These are phyloP conservation scores for Macrocystidia cucumis DNA, from an alignment of 1,284 basidiomycete species.

Conservation along the genomic window DNA sequence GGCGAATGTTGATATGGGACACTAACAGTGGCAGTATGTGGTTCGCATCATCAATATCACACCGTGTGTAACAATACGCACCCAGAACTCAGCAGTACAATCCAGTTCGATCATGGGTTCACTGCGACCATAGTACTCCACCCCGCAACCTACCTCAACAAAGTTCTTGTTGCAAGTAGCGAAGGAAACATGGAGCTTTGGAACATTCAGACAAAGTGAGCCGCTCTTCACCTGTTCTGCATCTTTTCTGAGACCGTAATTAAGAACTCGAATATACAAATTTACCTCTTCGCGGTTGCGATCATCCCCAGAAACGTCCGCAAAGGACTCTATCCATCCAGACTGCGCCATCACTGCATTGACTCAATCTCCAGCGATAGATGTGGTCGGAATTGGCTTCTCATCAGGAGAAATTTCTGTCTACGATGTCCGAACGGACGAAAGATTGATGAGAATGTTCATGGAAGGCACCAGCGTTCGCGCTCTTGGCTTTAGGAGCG, in stretches of 20 bases:
- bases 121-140: constrained; percentile 83
- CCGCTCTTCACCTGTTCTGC: neutral
- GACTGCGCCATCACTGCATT: constrained; percentile 66
- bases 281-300: constrained; percentile 46
- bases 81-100: constrained; percentile 50
- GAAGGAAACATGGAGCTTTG: constrained; percentile 88
- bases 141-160: constrained; percentile 96
- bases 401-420: constrained; percentile 83
- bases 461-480: constrained; percentile 80
- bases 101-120: constrained; percentile 76
- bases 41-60: too few relatives aligned
- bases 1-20: constrained; percentile 80
- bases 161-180: constrained; percentile 80
- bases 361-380: constrained; percentile 91
- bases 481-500: constrained; percentile 82
- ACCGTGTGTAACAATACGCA: constrained; percentile 4
- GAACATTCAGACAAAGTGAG: constrained; percentile 84
- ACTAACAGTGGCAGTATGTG: constrained; percentile 47
- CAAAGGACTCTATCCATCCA: constrained; percentile 32
- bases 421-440: constrained; percentile 87
- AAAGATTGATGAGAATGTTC: constrained; percentile 80
- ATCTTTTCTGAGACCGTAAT: constrained; percentile 6
- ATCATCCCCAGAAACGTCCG: constrained; percentile 24
- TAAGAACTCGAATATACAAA: constrained; percentile 61
- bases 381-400: constrained; percentile 90